Evolutionary conservation across 202 grass and related monocot genomes (phyloP).

Genomic region (Setaria italica): DNA sequence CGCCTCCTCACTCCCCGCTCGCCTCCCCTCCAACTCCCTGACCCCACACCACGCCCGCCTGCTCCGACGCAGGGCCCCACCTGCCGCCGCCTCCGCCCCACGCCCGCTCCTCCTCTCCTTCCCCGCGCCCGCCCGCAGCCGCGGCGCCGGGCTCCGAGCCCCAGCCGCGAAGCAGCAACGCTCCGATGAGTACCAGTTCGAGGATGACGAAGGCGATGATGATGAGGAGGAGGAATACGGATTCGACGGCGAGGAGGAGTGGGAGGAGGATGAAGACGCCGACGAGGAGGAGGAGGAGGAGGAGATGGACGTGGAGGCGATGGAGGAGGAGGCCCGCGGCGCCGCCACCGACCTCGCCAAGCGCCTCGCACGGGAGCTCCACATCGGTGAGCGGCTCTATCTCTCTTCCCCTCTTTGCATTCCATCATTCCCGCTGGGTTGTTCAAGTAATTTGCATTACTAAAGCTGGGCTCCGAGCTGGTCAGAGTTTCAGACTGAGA

Average conservation of each 20-base stretch:
- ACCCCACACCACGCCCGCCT: constrained; percentile 2
- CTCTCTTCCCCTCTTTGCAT: too few relatives aligned
- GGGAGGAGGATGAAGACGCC: neutral
- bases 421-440: neutral
- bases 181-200: constrained; percentile 20
- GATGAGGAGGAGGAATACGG: neutral
- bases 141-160: neutral
- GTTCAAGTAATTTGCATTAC: neutral
- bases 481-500: too few relatives aligned
- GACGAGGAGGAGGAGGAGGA: constrained; percentile 25
- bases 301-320: constrained; percentile 66
- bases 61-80: neutral
- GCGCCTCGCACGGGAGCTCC: constrained; percentile 58
- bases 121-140: neutral
- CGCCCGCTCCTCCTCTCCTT: constrained; percentile 41
- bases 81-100: neutral
- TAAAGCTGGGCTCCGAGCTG: neutral
- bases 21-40: neutral
- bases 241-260: constrained; percentile 25
- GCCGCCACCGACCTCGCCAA: constrained; percentile 64
- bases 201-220: constrained; percentile 28
- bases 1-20: constrained; percentile 11
- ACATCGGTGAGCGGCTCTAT: constrained; percentile 45
- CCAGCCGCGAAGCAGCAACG: constrained; percentile 27
- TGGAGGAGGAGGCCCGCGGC: constrained; percentile 88